Base-by-base conservation (phyloP, 2,329 filamentous ascomycete genomes). In the Dactylellina haptotyla region DNA sequence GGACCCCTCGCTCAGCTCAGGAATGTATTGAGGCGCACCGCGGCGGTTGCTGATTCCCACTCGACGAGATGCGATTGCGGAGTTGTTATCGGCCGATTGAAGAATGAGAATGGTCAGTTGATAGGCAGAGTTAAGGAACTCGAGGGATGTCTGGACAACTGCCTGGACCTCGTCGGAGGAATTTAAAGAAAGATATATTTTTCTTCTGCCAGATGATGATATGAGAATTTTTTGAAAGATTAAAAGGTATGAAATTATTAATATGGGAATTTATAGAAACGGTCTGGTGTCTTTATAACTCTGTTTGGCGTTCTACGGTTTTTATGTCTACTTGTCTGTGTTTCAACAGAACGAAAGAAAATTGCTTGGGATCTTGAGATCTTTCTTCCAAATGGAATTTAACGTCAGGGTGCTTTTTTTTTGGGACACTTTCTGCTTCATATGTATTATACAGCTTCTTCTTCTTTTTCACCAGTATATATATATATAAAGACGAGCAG, bases 81-180 rank as follows among this genome's bases (percentile, higher is more conserved):
- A 2, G 61, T 48, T n/a, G 54, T 50, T 28, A 65, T 72, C 43
- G 58, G 58, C 4, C 30, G 67, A 12, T 18, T 72, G 20, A 72
- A 54, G 59, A 51, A 32, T n/a, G 59, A 72, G 23, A 72, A 72
- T 18, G 56, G 56, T 14, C 51, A 64, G 9, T 50, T 72, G 28
- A 23, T 45, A 2, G 39, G 37, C 3, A 37, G 67, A 30, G 67
- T 72, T 12, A 53, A 57, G 32, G 67, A 72, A 39, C 45, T 72
- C 26, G 67, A 72, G 46, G 67, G 67, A 18, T 72, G 67, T 54
- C 45, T 72, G 50, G 67, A 72, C 28, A 72, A 54, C 28, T 72
- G 67, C 28, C 53, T 72, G 37, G 67, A 72, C 16, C 45, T 72
- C 18, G 67, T 72, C 3, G 59, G 58, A 8, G 48, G 61, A 16